Evolutionary conservation across 2,329 filamentous ascomycete genomes (phyloP), one percentile per base, ranked within the genome.

Genomic region (Cladorrhinum sp.): DNA sequence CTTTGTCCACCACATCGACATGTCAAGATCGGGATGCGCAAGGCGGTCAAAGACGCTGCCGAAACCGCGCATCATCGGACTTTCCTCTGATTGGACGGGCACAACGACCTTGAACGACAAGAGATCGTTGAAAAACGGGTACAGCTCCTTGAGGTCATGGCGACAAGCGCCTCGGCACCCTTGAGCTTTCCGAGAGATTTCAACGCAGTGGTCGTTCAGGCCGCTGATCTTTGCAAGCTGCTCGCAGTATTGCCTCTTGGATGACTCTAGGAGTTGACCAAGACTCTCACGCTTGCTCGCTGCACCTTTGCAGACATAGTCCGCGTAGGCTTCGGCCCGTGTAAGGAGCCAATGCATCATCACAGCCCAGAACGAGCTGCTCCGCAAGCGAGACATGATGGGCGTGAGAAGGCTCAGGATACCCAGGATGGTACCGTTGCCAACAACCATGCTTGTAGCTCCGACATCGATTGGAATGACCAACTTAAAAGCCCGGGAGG

Each of bases 321-420:
- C 55, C 50, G 41, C 58, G 45, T 61, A 61, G 56, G 59, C 59
- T 36, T 29, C 59, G 6, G 50, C 29, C 38, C 56, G 5, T 36
- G 20, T 24, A 24, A 32, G 22, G 1, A 23, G 22, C 61, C 61
- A 58, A 23, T 49, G 50, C 12, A 16, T 56, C 48, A 48, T 45
- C 8, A 10, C 41, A 22, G 41, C 41, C 41, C 41, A 45, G 5
- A 22, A 20, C 7, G 41, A 20, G n/a, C 41, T 45, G 41, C 41
- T 45, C 41, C 41, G 41, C 41, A 45, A 5, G 16, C 41, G n/a
- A 22, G 20, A 45, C 41, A 18, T 18, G 41, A 45, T n/a, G 18
- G 16, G 6, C 41, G 41, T n/a, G 16, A 45, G 41, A 45, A 10
- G 41, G 6, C 41, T 7, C 16, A 20, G 16, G 41, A 45, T 22